Base-by-base conservation (phyloP, 306 rosid genomes). In the Quercus alba region DNA sequence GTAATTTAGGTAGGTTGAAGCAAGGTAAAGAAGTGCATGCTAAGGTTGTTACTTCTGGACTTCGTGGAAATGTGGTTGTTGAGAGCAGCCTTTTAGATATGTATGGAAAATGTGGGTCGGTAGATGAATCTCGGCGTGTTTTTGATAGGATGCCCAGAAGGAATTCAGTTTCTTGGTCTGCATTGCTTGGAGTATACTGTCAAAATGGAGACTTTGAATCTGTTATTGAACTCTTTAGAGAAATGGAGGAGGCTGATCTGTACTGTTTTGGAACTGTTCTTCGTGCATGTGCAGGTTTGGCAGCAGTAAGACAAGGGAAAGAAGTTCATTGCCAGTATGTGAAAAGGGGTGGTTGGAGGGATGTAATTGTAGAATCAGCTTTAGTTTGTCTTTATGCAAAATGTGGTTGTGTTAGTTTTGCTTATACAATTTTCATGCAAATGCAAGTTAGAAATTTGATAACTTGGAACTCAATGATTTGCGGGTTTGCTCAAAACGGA, bases 41-140 rank as follows among this genome's bases (percentile, higher is more conserved):
- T 3, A 92, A 83, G 79, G 91, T 91, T 57, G 62, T 94, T 73
- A 70, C 87, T 0, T 79, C 84, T 38, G 97, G 95, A 33, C 75
- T 86, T 31, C 58, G 80, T 33, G 97, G 94, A 1, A 86, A 92
- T 75, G 97, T 94, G 79, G 85, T 94, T 70, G 97, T 92, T 17
- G 97, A 88, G 84, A 92, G 98, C 70, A 94, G 98, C 78, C 82
- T 92, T 58, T 89, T 94, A 78, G 98, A 94, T 66, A 92, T 94
- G 97, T 94, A 94, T 83, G 98, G 98, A 23, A 94, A 94, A 79
- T 94, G 97, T 33, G 91, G 98, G 26, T 77, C 81, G 0, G 86
- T 91, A 59, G 54, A 51, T 1, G 74, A 77, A 44, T 88, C 97
- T 26, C 82, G 61, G 54, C 46, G 63, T 9, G 89, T 92, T 77